Evolutionary conservation across 1,284 basidiomycete species (phyloP).

Genomic region (Trametes pubescens): DNA sequence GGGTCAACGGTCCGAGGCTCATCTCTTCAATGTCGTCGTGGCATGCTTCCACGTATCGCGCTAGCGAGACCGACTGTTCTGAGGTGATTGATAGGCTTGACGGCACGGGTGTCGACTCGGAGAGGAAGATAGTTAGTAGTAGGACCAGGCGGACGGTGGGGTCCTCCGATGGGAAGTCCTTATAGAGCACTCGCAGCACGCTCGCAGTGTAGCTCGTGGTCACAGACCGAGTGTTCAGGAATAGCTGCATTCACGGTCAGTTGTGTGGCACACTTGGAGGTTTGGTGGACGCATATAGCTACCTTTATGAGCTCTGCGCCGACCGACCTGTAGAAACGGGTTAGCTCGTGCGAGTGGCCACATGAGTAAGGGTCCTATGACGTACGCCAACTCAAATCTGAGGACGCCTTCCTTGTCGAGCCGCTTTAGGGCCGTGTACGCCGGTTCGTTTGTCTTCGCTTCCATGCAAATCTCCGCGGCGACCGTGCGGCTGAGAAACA

Average conservation of each 20-base stretch:
- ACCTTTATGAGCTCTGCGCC: slow-evolving; percentile 72
- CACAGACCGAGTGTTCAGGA: slow-evolving; percentile 72
- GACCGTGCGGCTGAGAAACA: slow-evolving; percentile 81
- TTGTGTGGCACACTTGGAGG: background rate
- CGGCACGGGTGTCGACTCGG: slow-evolving; percentile 48
- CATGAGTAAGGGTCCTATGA: slow-evolving; percentile 30
- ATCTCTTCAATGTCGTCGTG: slow-evolving; percentile 56
- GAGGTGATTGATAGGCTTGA: slow-evolving; percentile 36
- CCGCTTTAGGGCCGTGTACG: slow-evolving; percentile 69
- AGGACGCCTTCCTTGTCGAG: slow-evolving; percentile 68
- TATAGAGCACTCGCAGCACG: slow-evolving; percentile 64
- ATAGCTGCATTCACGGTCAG: slow-evolving; percentile 55
- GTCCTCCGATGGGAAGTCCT: slow-evolving; percentile 69
- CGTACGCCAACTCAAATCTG: slow-evolving; percentile 63
- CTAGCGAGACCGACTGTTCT: slow-evolving; percentile 15
- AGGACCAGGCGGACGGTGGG: slow-evolving; percentile 70
- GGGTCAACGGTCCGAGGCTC: slow-evolving; percentile 61
- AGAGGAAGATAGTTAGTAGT: slow-evolving; percentile 67
- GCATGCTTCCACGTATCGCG: slow-evolving; percentile 45
- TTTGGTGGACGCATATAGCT: slow-evolving; percentile 16
- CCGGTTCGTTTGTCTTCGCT: slow-evolving; percentile 69
- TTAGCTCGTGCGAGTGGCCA: slow-evolving; percentile 15
- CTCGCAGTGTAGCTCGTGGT: slow-evolving; percentile 55
- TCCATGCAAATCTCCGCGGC: slow-evolving; percentile 84
- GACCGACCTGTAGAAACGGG: slow-evolving; percentile 49